phyloP scores from a whole-genome alignment of 179 eudicot genomes.

The Silene vulgaris region DNA sequence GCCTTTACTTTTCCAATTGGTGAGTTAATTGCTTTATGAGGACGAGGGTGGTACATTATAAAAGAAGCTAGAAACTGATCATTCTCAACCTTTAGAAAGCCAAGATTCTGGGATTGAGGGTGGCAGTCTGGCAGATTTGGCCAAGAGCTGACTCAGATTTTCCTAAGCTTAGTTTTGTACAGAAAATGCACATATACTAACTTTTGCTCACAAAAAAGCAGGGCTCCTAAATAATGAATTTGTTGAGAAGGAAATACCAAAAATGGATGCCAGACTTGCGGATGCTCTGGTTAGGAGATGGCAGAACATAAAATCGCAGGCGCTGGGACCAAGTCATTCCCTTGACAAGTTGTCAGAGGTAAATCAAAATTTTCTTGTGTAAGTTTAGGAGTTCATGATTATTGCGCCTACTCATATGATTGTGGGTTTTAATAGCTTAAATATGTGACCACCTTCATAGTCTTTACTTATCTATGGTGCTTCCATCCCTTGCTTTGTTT shows the following conservation, averaged over 20 bases:
- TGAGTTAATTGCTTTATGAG: background rate
- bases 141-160: background rate
- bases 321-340: slow-evolving; percentile 77
- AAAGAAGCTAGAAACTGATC: background rate
- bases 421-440: background rate
- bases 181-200: background rate
- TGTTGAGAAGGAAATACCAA: slow-evolving; percentile 44
- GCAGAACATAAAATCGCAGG: slow-evolving; percentile 78
- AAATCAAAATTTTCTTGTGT: slow-evolving; percentile 16
- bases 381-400: background rate
- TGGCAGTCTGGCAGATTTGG: slow-evolving; percentile 13
- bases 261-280: slow-evolving; percentile 91
- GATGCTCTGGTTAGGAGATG: slow-evolving; percentile 77
- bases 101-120: background rate
- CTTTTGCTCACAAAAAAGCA: slow-evolving; percentile 21
- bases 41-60: background rate
- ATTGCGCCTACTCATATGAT: background rate
- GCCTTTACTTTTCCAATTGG: background rate
- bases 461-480: background rate
- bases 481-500: background rate
- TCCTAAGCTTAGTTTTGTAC: slow-evolving; percentile 7
- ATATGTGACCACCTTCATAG: background rate
- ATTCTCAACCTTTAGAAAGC: background rate
- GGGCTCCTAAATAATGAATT: slow-evolving; percentile 40
- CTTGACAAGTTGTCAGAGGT: slow-evolving; percentile 76